These are phyloP conservation scores for Trichophyton verrucosum DNA, from an alignment of 2,329 filamentous ascomycete species.

Conservation along the genomic window DNA sequence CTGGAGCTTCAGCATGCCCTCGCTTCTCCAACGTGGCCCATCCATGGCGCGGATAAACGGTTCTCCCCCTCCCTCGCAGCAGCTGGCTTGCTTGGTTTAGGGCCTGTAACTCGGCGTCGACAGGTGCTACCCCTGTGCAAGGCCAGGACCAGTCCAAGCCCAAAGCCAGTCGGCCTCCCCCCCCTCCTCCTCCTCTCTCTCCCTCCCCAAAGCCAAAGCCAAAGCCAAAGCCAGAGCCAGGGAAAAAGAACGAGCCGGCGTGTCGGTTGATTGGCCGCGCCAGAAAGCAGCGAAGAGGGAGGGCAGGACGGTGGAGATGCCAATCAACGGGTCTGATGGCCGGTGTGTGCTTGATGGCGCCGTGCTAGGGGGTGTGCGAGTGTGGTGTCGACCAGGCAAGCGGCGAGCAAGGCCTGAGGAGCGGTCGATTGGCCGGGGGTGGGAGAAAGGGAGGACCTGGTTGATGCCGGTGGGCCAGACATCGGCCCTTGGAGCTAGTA, in stretches of 20 bases:
- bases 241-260: background rate
- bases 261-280: background rate
- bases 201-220: too few species aligned
- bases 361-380: background rate
- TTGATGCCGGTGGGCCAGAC: background rate
- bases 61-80: too few species aligned
- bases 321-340: background rate
- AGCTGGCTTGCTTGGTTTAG: background rate
- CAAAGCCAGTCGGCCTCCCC: background rate
- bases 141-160: background rate
- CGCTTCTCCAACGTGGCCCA: background rate
- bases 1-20: background rate
- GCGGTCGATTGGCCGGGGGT: constrained; percentile 1
- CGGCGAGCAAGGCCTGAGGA: background rate
- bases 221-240: background rate
- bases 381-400: background rate
- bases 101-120: background rate
- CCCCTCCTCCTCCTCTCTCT: too few species aligned
- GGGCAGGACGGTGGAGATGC: background rate
- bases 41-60: background rate
- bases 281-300: background rate
- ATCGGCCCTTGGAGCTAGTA: background rate
- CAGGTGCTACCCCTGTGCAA: background rate
- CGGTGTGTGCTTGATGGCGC: background rate
- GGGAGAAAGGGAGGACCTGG: background rate